Conservation (phyloP, 2,329 filamentous ascomycete genomes). For the Parasarocladium wereldwijsianum region DNA sequence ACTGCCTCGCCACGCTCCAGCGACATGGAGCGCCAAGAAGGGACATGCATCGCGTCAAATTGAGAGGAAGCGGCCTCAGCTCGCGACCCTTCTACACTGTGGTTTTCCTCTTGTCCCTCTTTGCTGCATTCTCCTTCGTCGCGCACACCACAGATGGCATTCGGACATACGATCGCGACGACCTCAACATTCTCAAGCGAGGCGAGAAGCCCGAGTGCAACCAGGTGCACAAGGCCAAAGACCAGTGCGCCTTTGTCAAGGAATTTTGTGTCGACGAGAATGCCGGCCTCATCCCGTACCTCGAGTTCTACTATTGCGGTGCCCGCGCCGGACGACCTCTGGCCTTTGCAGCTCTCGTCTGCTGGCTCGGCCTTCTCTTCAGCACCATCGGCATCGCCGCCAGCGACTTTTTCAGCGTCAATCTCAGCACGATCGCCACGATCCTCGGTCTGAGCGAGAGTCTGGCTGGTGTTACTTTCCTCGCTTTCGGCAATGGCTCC, state of each 20-base stretch:
- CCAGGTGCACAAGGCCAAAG: conserved; percentile 57
- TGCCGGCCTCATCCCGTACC: conserved; percentile 77
- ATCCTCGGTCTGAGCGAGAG: conserved; percentile 91
- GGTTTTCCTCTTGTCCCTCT: conserved; percentile 28
- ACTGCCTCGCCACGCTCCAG: too few species aligned
- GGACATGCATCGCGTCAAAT: conserved; percentile 13
- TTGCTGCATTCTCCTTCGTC: conserved; percentile 30
- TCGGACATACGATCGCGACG: conserved; percentile 5
- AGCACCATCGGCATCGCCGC: conserved; percentile 95
- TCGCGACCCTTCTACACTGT: conserved; percentile 35
- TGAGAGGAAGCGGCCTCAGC: conserved; percentile 22
- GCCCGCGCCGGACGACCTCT: conserved; percentile 54
- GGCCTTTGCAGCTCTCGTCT: conserved; percentile 62
- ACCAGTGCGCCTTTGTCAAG: conserved; percentile 79
- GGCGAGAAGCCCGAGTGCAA: conserved; percentile 38
- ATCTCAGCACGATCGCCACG: conserved; percentile 81
- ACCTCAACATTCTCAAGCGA: conserved; percentile 11
- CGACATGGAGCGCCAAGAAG: conserved; percentile 5
- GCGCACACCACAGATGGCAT: conserved; percentile 9
- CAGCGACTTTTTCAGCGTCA: conserved; percentile 96
- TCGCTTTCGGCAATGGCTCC: conserved; percentile 95
- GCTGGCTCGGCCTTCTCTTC: conserved; percentile 83
- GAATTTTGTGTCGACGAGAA: conserved; percentile 78
- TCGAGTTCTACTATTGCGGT: conserved; percentile 80
- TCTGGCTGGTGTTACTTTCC: conserved; percentile 86